A percentile compares a stretch with the other conserved stretches of the same genome.
These are phyloP conservation scores for Pancytospora philotis DNA, from an alignment of 371 early-diverging fungal genomes.

Conservation along the genomic window DNA sequence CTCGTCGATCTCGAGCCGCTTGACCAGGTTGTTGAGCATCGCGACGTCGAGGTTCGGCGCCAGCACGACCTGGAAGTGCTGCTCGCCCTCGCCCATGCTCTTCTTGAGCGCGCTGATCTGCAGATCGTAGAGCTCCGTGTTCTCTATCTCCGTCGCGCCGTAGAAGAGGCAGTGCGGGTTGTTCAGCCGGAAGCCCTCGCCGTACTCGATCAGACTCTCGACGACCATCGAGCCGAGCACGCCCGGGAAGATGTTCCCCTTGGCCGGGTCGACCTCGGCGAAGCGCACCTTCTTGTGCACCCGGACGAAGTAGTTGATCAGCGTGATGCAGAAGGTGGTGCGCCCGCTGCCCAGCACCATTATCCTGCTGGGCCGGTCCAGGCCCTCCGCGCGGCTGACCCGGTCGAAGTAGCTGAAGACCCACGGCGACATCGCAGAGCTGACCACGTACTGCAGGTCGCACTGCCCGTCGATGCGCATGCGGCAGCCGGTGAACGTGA, in stretches of 20 bases:
- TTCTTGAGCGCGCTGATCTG: conserved; percentile 33
- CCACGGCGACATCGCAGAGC: conserved; percentile 42
- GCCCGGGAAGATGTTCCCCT: conserved; percentile 54
- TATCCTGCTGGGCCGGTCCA: conserved; percentile 7
- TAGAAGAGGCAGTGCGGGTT: conserved; percentile 44
- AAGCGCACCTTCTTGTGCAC: conserved; percentile 45
- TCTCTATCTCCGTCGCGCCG: conserved; percentile 43
- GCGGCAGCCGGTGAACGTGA: conserved; percentile 56
- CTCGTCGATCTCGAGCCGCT: conserved; percentile 37
- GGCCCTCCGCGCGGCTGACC: background rate
- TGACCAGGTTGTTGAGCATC: conserved; percentile 30
- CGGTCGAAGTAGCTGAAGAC: conserved; percentile 47
- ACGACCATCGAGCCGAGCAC: conserved; percentile 28
- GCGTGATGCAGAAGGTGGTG: conserved; percentile 38
- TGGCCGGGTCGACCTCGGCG: conserved; percentile 45
- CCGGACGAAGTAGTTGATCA: conserved; percentile 50
- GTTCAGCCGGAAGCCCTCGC: conserved; percentile 28
- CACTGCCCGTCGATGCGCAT: conserved; percentile 50
- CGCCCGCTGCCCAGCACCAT: conserved; percentile 49
- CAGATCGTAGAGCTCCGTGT: conserved; percentile 42
- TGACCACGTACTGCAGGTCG: conserved; percentile 51
- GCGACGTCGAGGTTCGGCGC: conserved; percentile 26
- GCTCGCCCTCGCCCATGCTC: conserved; percentile 25
- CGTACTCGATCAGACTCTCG: conserved; percentile 32
- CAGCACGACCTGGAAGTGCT: conserved; percentile 43